phyloP scores from a whole-genome alignment of 495 filamentous ascomycete genomes.

The Hyaloscypha hepaticicola region DNA sequence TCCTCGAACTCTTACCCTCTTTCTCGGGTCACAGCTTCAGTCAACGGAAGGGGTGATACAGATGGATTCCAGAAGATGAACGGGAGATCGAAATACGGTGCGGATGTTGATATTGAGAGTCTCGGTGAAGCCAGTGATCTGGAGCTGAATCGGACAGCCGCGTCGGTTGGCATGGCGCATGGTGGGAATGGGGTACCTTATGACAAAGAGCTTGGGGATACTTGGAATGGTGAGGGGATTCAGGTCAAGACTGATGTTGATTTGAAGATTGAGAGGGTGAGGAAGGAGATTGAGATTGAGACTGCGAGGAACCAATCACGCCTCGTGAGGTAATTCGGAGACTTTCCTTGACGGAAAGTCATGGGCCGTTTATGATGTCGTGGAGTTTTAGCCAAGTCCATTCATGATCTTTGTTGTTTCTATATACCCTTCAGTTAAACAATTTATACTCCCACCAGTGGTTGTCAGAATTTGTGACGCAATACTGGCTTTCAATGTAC shows the following conservation, averaged over 20 bases:
- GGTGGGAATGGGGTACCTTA: neutral
- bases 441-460: too few species aligned
- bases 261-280: neutral
- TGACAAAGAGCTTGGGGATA: neutral
- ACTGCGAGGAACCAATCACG: neutral
- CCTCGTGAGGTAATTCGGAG: neutral
- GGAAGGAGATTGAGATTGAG: constrained; percentile 5
- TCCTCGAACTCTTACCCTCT: neutral
- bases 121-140: neutral
- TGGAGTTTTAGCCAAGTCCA: neutral
- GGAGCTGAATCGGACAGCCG: neutral
- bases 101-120: constrained; percentile 1
- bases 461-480: too few species aligned
- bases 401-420: neutral
- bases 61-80: constrained; percentile 2
- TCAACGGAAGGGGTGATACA: neutral
- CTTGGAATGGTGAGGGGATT: constrained; percentile 16
- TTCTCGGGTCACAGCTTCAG: neutral
- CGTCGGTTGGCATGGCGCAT: neutral
- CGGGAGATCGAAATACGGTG: neutral
- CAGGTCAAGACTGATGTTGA: constrained; percentile 15
- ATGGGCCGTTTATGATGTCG: neutral
- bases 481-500: too few species aligned
- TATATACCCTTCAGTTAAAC: neutral
- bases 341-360: neutral